Conservation (phyloP, 2,329 filamentous ascomycete species). For the Botrytis hyacinthi region DNA sequence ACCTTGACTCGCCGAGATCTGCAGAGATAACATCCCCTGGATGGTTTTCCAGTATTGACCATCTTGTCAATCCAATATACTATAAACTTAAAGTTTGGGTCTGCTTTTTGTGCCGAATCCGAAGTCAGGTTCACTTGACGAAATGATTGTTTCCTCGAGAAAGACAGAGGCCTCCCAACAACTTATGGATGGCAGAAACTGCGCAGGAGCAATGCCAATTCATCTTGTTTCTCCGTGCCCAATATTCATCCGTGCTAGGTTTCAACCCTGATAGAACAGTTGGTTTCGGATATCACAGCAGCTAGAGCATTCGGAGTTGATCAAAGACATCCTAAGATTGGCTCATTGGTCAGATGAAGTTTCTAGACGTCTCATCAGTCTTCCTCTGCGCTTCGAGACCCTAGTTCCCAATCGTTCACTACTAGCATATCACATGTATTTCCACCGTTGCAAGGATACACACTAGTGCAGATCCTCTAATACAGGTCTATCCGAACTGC, state of each 20-base stretch:
- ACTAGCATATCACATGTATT: background rate
- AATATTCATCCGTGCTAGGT: slow-evolving; percentile 7
- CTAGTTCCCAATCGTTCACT: background rate
- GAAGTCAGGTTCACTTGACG: background rate
- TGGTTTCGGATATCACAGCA: too few relatives aligned
- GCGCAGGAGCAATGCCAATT: background rate
- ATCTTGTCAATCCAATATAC: background rate
- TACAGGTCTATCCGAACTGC: background rate
- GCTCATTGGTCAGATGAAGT: background rate
- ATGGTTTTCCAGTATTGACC: slow-evolving; percentile 22
- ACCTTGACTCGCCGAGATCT: slow-evolving; percentile 27
- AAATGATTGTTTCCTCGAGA: background rate
- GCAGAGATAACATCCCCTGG: slow-evolving; percentile 25
- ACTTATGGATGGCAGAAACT: background rate
- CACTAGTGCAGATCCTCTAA: background rate
- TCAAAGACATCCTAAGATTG: background rate
- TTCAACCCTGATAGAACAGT: slow-evolving; percentile 1
- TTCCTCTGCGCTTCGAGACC: background rate
- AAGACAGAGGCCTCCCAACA: background rate
- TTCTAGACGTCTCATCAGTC: background rate
- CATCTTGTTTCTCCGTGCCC: background rate
- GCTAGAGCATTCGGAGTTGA: background rate
- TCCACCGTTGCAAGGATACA: background rate
- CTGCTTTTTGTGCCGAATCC: background rate
- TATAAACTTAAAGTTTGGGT: background rate